Conservation (phyloP, 257 asterid genomes). For the Buddleja alternifolia region DNA sequence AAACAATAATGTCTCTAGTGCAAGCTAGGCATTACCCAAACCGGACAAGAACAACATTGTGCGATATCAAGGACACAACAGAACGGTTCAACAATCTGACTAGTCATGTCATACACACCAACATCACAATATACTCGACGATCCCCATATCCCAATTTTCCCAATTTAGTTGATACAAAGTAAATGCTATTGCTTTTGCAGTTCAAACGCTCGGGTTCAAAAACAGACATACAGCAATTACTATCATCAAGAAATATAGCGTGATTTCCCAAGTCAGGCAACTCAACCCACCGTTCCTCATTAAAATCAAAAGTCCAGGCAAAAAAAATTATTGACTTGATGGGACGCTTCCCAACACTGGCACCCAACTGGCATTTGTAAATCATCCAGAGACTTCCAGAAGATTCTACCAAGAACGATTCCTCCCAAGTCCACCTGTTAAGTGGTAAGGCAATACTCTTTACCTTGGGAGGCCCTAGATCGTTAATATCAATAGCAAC, state of each 20-base stretch:
- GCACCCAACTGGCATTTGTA: background rate
- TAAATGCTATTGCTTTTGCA: constrained; percentile 41
- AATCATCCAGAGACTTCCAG: constrained; percentile 38
- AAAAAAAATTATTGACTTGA: constrained; percentile 18
- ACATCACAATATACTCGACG: background rate
- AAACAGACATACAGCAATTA: constrained; percentile 23
- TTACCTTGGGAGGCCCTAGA: constrained; percentile 3
- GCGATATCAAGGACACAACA: constrained; percentile 11
- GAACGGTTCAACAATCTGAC: constrained; percentile 10
- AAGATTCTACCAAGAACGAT: constrained; percentile 37
- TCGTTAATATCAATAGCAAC: constrained; percentile 22
- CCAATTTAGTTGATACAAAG: constrained; percentile 21
- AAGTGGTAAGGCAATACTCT: background rate
- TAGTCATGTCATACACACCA: constrained; percentile 28
- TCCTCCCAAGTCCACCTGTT: constrained; percentile 23
- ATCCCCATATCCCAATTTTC: constrained; percentile 8
- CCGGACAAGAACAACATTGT: constrained; percentile 11
- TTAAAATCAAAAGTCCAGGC: constrained; percentile 34
- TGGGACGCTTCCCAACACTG: background rate
- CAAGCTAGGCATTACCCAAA: constrained; percentile 32
- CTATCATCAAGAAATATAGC: constrained; percentile 42
- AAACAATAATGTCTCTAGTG: background rate
- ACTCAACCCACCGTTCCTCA: constrained; percentile 30
- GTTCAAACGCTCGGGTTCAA: constrained; percentile 18
- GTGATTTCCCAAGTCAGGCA: constrained; percentile 38